Base-by-base conservation (phyloP, 2,329 filamentous ascomycete species). In the Hymenoscyphus fraxineus region DNA sequence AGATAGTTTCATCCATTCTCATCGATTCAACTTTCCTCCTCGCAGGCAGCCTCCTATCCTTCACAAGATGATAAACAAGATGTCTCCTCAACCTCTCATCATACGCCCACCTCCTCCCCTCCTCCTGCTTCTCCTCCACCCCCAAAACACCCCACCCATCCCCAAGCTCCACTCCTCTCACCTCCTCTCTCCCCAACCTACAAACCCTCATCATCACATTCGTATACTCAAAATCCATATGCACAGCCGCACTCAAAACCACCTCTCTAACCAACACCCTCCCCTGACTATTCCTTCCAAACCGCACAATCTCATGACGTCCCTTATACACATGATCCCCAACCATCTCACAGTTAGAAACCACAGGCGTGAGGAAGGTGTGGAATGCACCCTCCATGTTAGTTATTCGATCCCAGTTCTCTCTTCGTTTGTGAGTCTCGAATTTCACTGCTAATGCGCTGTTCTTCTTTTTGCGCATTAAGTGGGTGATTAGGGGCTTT, bases 361-460 rank as follows among this genome's bases (percentile, higher is more conserved):
- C 54, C 10, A 71, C 59, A 10, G 72, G 72, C 1, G 71, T 72
- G 19, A 74, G 65, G 35, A 70, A 73, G 0, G 66, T 72, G 41
- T 73, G 71, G 60, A 73, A 62, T 0, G 67, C 69, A 16, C 71
- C 71, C 56, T 74, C 71, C 68, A 73, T 69, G 60, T 73, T 66
- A 4, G 70, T 72, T 56, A 72, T 72, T 9, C 67, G 60, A 19
- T 70, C 66, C 27, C 31, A 38, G 2, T 44, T 16, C 4, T 27
- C 31, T 19, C 19, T 32, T 51, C 41, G 40, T 4, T 19, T 27
- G 27, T 7, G 13, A 16, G 47, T 0, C 1, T 38, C 22, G 58
- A 66, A 71, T 57, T 73, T 73, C 12, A 66, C 64, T 12, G 59
- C 68, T 2, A 73, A 58, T 1, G 71, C 71, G 16, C 63, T 64